phyloP scores from a whole-genome alignment of 805 yeast species.

The Schwanniomyces pseudopolymorphus region DNA sequence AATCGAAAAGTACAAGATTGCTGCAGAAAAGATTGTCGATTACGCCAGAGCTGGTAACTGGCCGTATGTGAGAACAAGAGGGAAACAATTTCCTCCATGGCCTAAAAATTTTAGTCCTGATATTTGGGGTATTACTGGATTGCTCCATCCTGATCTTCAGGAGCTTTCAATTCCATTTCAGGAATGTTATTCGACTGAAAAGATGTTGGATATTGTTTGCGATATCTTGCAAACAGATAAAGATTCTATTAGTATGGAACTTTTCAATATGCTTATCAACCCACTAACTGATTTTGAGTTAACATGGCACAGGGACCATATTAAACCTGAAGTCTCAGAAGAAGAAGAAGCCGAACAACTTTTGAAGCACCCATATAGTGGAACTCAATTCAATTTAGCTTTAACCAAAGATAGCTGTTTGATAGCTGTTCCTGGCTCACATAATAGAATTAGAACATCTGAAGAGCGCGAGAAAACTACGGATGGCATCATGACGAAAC shows the following conservation, averaged over 20 bases:
- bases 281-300: slow-evolving; percentile 53
- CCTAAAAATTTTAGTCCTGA: slow-evolving; percentile 49
- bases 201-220: slow-evolving; percentile 37
- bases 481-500: slow-evolving; percentile 29
- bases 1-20: slow-evolving; percentile 30
- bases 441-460: slow-evolving; percentile 42
- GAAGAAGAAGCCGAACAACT: slow-evolving; percentile 45
- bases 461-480: slow-evolving; percentile 44
- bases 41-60: slow-evolving; percentile 48
- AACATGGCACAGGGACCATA: slow-evolving; percentile 54
- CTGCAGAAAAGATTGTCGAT: slow-evolving; percentile 37
- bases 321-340: slow-evolving; percentile 44
- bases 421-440: slow-evolving; percentile 50
- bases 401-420: slow-evolving; percentile 46
- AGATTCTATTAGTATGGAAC: slow-evolving; percentile 43
- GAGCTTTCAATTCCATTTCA: slow-evolving; percentile 38
- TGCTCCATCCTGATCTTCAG: slow-evolving; percentile 46
- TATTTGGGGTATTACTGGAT: slow-evolving; percentile 52
- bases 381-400: slow-evolving; percentile 53
- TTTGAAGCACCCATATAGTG: slow-evolving; percentile 40
- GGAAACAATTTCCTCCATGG: slow-evolving; percentile 61
- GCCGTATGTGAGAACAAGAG: slow-evolving; percentile 49
- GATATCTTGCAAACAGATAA: slow-evolving; percentile 43
- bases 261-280: slow-evolving; percentile 52
- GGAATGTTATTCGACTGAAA: slow-evolving; percentile 37